phyloP scores from a whole-genome alignment of 768 basidiomycete genomes.

The Kwoniella dendrophila region DNA sequence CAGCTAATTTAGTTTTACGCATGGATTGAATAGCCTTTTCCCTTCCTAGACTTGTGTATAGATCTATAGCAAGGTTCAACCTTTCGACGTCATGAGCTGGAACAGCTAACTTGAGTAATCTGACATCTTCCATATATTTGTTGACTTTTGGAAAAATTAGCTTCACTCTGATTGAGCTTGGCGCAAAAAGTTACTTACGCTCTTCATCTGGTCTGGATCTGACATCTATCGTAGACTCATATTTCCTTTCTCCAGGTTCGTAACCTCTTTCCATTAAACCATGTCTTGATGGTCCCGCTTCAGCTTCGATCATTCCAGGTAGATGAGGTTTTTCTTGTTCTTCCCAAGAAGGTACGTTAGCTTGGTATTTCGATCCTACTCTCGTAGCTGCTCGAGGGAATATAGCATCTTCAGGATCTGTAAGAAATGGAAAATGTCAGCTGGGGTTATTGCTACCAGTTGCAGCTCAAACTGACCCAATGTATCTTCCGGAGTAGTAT shows the following conservation, averaged over 20 bases:
- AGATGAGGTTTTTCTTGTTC: slow-evolving; percentile 44
- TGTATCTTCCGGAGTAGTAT: slow-evolving; percentile 89
- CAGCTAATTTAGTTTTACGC: slow-evolving; percentile 28
- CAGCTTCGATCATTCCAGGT: slow-evolving; percentile 26
- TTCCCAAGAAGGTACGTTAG: slow-evolving; percentile 62
- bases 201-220: slow-evolving; percentile 39
- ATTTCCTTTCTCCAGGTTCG: slow-evolving; percentile 39
- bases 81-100: slow-evolving; percentile 45
- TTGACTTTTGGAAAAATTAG: slow-evolving; percentile 28
- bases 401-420: slow-evolving; percentile 95
- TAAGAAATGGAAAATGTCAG: slow-evolving; percentile 6
- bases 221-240: slow-evolving; percentile 44
- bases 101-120: slow-evolving; percentile 35
- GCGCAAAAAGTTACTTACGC: slow-evolving; percentile 24
- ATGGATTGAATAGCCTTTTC: slow-evolving; percentile 34
- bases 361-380: slow-evolving; percentile 83
- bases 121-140: slow-evolving; percentile 37
- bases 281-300: slow-evolving; percentile 48
- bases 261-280: slow-evolving; percentile 45
- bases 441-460: background rate
- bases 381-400: slow-evolving; percentile 91
- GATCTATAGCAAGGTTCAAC: slow-evolving; percentile 34
- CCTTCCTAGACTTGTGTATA: slow-evolving; percentile 32
- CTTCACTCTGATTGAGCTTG: background rate
- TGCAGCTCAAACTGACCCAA: slow-evolving; percentile 75